phyloP scores from a whole-genome alignment of 176 grass and related monocot genomes.

The Phoenix roebelenii region DNA sequence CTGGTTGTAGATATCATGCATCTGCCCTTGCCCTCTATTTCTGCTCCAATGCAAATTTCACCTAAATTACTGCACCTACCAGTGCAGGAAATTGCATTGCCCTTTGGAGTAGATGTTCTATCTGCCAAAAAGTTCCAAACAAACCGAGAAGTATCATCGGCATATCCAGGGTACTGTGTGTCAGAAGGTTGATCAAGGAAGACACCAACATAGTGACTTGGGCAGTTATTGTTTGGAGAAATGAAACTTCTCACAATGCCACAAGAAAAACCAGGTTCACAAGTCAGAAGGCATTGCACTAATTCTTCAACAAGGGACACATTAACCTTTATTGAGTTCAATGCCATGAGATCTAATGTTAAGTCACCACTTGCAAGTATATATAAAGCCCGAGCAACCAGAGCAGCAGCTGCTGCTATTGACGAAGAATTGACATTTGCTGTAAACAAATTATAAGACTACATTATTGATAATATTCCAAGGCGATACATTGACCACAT shows the following conservation, averaged over 20 bases:
- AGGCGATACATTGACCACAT: background rate
- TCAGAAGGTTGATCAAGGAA: conserved; percentile 50
- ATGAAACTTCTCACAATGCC: conserved; percentile 56
- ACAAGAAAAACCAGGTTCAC: conserved; percentile 84
- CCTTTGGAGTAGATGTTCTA: conserved; percentile 30
- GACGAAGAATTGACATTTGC: conserved; percentile 84
- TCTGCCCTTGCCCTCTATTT: conserved; percentile 66
- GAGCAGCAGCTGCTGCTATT: conserved; percentile 65
- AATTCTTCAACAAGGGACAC: conserved; percentile 71
- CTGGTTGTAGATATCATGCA: conserved; percentile 83
- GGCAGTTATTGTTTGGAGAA: conserved; percentile 52
- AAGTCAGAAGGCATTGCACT: conserved; percentile 66
- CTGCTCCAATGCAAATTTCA: conserved; percentile 61
- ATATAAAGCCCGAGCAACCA: conserved; percentile 68
- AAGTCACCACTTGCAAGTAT: conserved; percentile 57
- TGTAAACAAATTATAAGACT: conserved; percentile 16
- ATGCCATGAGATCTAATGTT: conserved; percentile 54
- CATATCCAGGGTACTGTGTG: conserved; percentile 46
- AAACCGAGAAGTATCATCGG: conserved; percentile 88
- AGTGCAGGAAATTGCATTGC: conserved; percentile 47
- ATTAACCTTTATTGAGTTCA: conserved; percentile 88
- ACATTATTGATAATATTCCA: background rate
- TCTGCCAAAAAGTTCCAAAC: conserved; percentile 90
- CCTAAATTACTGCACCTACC: conserved; percentile 43
- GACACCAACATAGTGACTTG: conserved; percentile 96